Base-by-base conservation (phyloP, 768 basidiomycete species). In the Hemileccinum rubropunctum region DNA sequence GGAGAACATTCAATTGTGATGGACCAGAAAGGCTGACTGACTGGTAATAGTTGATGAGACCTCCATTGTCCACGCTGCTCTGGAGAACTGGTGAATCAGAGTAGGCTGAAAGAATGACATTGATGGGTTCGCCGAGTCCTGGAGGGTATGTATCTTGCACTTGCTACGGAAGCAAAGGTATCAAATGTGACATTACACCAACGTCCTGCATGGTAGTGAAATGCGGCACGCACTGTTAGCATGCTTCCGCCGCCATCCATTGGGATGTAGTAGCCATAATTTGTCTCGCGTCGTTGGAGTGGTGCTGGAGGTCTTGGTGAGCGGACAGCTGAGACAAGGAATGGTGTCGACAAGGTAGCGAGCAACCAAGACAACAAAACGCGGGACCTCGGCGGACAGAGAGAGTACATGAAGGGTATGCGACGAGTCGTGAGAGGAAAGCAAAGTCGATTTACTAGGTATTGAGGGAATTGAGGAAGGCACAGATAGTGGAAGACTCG, bases 81-180 rank as follows among this genome's bases (percentile, higher is more conserved):
- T 80, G 75, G 39, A 93, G 76, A 2, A 95, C 87, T 5, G 67
- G 73, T 4, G 75, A 52, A 58, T 91, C 87, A 4, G 93, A 95
- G 39, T 83, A 75, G 9, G 78, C 87, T 20, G 88, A 84, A 18
- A 97, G 71, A 59, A 97, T 88, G 47, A 76, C 74, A 59, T 97
- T 97, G 38, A 95, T 67, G 6, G 93, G 93, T 71, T 95, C 94
- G 32, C 91, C 91, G 42, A 87, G 82, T 7, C 87, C 90, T 39
- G 72, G 62, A 3, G 88, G 88, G 59, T 71, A 83, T 8, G 89
- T 90, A 15, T 64, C 57, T 11, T 71, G 72, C 7, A 81, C 76
- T 67, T 75, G 56, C 83, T 87, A 53, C 7, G 57, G 46, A 23
- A 46, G 53, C 26, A 47, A 48, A 21, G n/a, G 27, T 30, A 38